phyloP scores from a whole-genome alignment of 169 alveolate genomes.

The Plasmodium blacklocki region DNA sequence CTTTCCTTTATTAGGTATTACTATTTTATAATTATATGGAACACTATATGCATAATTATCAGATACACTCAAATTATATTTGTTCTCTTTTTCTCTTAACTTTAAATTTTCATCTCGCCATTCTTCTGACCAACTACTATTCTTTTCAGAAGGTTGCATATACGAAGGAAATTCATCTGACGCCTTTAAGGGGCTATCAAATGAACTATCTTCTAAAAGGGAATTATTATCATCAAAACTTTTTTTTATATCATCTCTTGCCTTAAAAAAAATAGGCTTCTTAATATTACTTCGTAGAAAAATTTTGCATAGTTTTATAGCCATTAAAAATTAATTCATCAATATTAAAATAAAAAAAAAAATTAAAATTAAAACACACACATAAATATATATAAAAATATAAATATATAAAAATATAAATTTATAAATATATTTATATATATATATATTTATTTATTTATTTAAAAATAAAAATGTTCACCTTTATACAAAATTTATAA shows the following conservation, averaged over 20 bases:
- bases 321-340: background rate
- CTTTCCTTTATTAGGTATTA: constrained; percentile 36
- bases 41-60: constrained; percentile 74
- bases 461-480: no score
- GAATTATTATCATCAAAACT: background rate
- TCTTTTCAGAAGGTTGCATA: constrained; percentile 57
- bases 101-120: constrained; percentile 4
- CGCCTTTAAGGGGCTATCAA: constrained; percentile 48
- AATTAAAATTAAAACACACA: background rate
- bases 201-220: constrained; percentile 2
- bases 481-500: no score
- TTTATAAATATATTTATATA: no score
- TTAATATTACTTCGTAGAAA: constrained; percentile 20
- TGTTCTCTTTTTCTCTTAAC: constrained; percentile 10
- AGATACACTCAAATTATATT: background rate
- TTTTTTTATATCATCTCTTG: background rate
- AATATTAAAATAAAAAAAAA: constrained; percentile 12
- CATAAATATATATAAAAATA: no score
- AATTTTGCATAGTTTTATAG: constrained; percentile 1
- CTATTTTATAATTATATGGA: constrained; percentile 64
- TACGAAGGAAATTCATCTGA: constrained; percentile 44
- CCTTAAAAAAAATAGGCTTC: background rate
- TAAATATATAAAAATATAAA: no score
- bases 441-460: no score
- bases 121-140: constrained; percentile 36